phyloP scores from a whole-genome alignment of 2,329 filamentous ascomycete genomes.

The Pseudogymnoascus sp. region DNA sequence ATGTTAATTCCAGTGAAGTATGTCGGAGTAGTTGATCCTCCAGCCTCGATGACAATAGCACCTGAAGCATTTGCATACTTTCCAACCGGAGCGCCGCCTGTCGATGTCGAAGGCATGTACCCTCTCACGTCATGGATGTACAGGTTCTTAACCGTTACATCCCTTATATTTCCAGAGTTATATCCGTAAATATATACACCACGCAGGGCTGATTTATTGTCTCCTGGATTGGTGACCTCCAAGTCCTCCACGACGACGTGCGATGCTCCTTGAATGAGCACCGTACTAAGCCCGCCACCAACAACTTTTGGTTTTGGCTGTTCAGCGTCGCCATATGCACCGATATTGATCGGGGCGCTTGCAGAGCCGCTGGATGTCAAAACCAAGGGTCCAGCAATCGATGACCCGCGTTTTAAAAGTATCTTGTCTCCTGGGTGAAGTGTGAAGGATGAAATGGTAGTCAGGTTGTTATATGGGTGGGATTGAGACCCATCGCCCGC shows the following conservation, averaged over 20 bases:
- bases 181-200: conserved; percentile 1
- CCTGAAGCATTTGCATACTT: background rate
- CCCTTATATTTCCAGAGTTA: background rate
- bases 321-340: background rate
- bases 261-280: background rate
- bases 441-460: background rate
- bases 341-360: background rate
- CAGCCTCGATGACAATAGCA: background rate
- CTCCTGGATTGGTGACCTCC: background rate
- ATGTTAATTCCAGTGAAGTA: background rate
- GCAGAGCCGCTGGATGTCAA: background rate
- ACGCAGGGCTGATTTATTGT: background rate
- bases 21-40: background rate
- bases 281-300: background rate
- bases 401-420: background rate
- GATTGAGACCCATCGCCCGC: background rate
- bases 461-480: background rate
- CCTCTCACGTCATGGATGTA: conserved; percentile 2
- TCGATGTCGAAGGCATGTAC: background rate
- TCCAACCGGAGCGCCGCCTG: background rate
- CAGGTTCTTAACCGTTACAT: background rate
- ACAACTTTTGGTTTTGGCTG: background rate
- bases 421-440: background rate
- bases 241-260: background rate
- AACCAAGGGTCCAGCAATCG: background rate